Conservation (phyloP, 202 grass and related monocot species). For the Carex sylvatica region DNA sequence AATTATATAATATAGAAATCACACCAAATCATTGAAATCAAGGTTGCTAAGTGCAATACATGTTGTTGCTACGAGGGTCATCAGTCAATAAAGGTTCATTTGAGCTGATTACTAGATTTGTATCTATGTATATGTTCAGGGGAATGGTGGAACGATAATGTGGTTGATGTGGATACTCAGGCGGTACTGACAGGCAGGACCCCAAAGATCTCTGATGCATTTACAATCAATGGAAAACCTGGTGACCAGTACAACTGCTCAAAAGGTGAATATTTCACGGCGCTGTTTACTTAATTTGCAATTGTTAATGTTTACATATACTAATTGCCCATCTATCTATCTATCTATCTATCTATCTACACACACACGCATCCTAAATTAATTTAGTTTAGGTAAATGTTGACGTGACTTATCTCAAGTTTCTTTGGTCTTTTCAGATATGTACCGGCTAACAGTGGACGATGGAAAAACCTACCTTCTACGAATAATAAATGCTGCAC, state of each 20-base stretch:
- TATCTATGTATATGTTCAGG: not conserved
- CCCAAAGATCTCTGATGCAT: slow-evolving; percentile 33
- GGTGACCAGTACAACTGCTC: slow-evolving; percentile 48
- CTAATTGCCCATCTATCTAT: not conserved
- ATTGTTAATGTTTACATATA: not conserved
- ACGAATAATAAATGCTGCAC: slow-evolving; percentile 70
- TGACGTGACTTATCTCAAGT: not conserved
- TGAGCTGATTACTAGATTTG: too few relatives aligned
- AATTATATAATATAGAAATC: not conserved
- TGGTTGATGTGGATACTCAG: slow-evolving; percentile 48
- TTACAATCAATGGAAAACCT: slow-evolving; percentile 64
- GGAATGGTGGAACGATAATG: slow-evolving; percentile 60
- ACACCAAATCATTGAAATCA: not conserved
- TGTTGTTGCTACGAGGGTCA: too few relatives aligned
- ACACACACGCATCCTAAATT: not conserved
- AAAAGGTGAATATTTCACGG: not conserved
- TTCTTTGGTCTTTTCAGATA: slow-evolving; percentile 36
- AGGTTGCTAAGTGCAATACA: not conserved
- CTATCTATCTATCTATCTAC: too few relatives aligned
- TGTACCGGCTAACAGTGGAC: slow-evolving; percentile 45
- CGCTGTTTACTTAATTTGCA: not conserved
- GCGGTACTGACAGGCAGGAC: slow-evolving; percentile 41
- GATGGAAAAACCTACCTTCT: slow-evolving; percentile 52
- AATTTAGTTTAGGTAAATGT: not conserved
- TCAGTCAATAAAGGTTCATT: too few relatives aligned